Conservation (phyloP, 1,139 yeast species). For the Suhomyces maxii region DNA sequence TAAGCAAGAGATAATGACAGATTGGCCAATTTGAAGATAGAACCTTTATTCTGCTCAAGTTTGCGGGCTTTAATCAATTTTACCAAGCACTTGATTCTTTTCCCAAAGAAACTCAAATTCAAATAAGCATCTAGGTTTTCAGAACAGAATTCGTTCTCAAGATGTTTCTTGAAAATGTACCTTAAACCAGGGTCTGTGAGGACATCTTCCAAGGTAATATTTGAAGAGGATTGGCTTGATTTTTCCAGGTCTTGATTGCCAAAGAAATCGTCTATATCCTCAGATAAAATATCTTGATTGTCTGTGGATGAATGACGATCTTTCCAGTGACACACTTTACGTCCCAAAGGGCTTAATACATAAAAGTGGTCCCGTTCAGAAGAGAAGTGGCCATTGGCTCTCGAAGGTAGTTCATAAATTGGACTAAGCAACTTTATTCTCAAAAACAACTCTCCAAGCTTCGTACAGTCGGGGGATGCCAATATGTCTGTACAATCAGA, state of each 20-base stretch:
- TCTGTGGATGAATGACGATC: background rate
- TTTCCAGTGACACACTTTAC: conserved; percentile 25
- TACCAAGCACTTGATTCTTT: conserved; percentile 19
- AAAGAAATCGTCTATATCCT: background rate
- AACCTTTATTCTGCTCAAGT: background rate
- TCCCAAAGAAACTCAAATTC: conserved; percentile 50
- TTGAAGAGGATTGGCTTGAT: background rate
- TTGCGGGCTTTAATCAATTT: conserved; percentile 19
- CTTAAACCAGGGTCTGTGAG: conserved; percentile 78
- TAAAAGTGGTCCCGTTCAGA: conserved; percentile 23
- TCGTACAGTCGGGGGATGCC: conserved; percentile 57
- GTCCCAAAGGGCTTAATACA: conserved; percentile 21
- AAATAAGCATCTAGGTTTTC: conserved; percentile 76
- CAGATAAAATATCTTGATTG: background rate
- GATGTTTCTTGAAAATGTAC: conserved; percentile 63
- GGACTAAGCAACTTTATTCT: conserved; percentile 51
- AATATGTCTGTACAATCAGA: conserved; percentile 83
- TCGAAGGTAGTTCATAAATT: conserved; percentile 19
- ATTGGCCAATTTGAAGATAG: conserved; percentile 43
- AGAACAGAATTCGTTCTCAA: conserved; percentile 63
- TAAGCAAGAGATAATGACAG: conserved; percentile 59
- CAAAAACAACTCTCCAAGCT: conserved; percentile 58
- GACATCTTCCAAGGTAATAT: conserved; percentile 39
- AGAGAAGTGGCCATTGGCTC: conserved; percentile 12
- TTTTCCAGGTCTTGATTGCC: background rate